These are phyloP conservation scores for Cryptosporidium sp. DNA, from an alignment of 169 alveolate species.

Conservation along the genomic window DNA sequence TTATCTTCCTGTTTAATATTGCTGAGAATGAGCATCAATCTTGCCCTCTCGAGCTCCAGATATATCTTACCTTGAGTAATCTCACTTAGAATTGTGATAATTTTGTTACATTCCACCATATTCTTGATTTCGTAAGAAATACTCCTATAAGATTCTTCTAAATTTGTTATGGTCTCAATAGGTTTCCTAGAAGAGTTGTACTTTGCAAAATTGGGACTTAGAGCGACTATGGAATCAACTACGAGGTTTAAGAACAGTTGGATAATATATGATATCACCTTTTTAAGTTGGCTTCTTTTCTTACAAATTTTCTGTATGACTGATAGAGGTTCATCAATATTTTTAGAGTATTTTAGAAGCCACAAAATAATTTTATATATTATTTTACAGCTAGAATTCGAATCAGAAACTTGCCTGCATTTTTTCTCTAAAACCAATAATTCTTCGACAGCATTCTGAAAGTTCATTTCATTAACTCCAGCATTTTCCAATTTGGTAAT, in stretches of 20 bases:
- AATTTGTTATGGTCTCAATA: background rate
- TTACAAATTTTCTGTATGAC: slow-evolving; percentile 63
- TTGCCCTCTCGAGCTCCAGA: slow-evolving; percentile 83
- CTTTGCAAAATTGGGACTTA: slow-evolving; percentile 14
- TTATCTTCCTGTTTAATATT: slow-evolving; percentile 80
- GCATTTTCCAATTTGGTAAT: slow-evolving; percentile 17
- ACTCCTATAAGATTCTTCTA: background rate
- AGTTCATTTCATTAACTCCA: slow-evolving; percentile 39
- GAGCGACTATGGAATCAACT: slow-evolving; percentile 1
- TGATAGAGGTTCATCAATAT: slow-evolving; percentile 29
- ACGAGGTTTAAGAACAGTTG: slow-evolving; percentile 18
- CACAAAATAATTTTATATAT: slow-evolving; percentile 55
- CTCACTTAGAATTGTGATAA: slow-evolving; percentile 50
- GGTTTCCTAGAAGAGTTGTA: background rate
- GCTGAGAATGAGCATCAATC: slow-evolving; percentile 78
- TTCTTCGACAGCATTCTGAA: slow-evolving; percentile 42
- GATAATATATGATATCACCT: slow-evolving; percentile 60
- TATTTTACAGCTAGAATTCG: slow-evolving; percentile 64
- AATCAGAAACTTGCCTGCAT: slow-evolving; percentile 74
- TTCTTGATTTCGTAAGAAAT: slow-evolving; percentile 39
- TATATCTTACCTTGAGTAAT: slow-evolving; percentile 79
- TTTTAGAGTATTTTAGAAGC: slow-evolving; percentile 43
- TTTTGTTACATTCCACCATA: slow-evolving; percentile 60
- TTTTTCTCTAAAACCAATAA: slow-evolving; percentile 60
- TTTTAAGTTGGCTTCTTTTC: slow-evolving; percentile 82